Conservation (phyloP, 1,284 basidiomycete genomes). For the Moesziomyces parantarcticus region DNA sequence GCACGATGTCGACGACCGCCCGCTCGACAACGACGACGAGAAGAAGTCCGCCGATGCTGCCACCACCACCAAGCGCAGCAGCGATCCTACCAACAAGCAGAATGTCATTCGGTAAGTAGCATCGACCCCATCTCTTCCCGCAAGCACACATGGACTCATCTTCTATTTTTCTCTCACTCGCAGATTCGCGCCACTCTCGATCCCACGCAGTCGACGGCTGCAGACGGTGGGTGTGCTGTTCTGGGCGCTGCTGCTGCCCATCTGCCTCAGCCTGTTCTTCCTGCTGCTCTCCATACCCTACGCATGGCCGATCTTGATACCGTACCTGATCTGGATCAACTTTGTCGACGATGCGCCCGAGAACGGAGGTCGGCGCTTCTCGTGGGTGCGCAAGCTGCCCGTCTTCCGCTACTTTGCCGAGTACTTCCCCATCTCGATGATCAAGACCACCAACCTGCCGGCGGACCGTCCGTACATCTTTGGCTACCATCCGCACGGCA, state of each 20-base stretch:
- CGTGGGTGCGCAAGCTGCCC: constrained; percentile 78
- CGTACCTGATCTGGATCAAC: constrained; percentile 85
- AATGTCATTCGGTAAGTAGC: constrained; percentile 33
- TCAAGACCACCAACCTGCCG: constrained; percentile 77
- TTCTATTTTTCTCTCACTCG: not conserved
- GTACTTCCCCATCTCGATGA: constrained; percentile 81
- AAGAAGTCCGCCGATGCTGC: not conserved
- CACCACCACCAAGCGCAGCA: not conserved
- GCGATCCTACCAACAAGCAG: constrained; percentile 23
- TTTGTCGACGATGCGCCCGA: constrained; percentile 80
- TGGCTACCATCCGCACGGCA: constrained; percentile 70
- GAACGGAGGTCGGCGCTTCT: constrained; percentile 79
- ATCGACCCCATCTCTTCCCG: not conserved
- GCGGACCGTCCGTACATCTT: constrained; percentile 92
- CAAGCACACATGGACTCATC: not conserved
- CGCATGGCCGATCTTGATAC: constrained; percentile 83
- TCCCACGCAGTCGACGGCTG: constrained; percentile 59
- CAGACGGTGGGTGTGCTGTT: constrained; percentile 75
- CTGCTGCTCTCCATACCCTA: constrained; percentile 86
- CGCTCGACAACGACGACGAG: not conserved
- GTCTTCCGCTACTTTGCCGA: constrained; percentile 88
- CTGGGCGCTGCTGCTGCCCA: constrained; percentile 84
- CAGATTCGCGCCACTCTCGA: constrained; percentile 60
- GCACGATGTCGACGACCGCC: constrained; percentile 23
- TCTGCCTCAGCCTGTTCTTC: constrained; percentile 78